Evolutionary conservation across 2,329 filamentous ascomycete genomes (phyloP).

Genomic region (Neobulgaria alba): DNA sequence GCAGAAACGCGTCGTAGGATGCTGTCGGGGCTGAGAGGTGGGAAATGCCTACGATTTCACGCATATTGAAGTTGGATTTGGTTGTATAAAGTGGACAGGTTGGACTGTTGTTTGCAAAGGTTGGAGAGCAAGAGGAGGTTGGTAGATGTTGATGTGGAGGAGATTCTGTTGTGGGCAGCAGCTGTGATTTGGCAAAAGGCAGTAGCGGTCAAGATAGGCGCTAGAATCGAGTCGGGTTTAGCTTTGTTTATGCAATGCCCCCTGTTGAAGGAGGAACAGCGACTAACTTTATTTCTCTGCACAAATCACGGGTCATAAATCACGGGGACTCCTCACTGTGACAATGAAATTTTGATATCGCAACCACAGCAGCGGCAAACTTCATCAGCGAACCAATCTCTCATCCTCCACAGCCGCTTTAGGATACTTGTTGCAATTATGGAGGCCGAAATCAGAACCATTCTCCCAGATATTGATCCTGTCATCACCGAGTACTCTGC

Average conservation of each 20-base stretch:
- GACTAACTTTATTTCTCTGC: background rate
- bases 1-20: constrained; percentile 32
- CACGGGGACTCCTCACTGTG: no score
- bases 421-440: no score
- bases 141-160: constrained; percentile 17
- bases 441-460: constrained; percentile 79
- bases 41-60: constrained; percentile 58
- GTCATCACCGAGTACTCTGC: constrained; percentile 87
- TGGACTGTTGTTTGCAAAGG: constrained; percentile 11
- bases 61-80: constrained; percentile 47
- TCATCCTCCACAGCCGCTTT: no score
- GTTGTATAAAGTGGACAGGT: constrained; percentile 13
- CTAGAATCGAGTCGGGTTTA: background rate
- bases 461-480: constrained; percentile 80
- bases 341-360: no score
- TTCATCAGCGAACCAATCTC: no score
- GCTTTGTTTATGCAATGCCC: constrained; percentile 7
- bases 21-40: constrained; percentile 1
- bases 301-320: background rate
- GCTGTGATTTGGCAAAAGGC: background rate
- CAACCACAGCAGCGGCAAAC: no score
- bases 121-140: constrained; percentile 19
- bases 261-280: background rate
- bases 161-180: background rate
- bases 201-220: constrained; percentile 2